Evolutionary conservation across 139 green algal genomes (phyloP).

Genomic region (Coelastrella sp.): DNA sequence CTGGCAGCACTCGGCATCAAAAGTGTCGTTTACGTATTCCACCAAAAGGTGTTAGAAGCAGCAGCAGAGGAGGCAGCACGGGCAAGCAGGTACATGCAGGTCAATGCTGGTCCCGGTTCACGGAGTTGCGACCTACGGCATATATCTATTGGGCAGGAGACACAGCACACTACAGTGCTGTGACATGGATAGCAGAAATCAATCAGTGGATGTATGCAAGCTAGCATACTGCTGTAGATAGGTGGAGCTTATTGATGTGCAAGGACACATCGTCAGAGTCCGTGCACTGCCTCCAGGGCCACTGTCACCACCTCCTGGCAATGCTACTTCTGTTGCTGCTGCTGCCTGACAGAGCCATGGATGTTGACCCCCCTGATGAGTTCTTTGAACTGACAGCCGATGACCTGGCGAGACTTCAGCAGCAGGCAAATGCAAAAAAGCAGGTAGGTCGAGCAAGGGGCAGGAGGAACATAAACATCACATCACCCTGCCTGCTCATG

Average conservation of each 20-base stretch:
- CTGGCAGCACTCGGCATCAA: conserved; percentile 12
- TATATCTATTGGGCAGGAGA: not conserved
- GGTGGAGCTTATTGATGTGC: too few relatives aligned
- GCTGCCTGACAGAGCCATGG: conserved; percentile 25
- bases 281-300: too few relatives aligned
- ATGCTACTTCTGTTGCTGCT: not conserved
- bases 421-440: conserved; percentile 24
- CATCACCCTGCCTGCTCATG: not conserved
- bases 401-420: conserved; percentile 32
- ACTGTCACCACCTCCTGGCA: not conserved
- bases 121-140: not conserved
- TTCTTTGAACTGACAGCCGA: conserved; percentile 41
- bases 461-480: not conserved
- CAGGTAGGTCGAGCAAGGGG: conserved; percentile 1
- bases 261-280: too few relatives aligned
- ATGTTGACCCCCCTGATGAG: conserved; percentile 43
- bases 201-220: too few relatives aligned
- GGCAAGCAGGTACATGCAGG: not conserved
- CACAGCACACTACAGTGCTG: not conserved
- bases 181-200: too few relatives aligned
- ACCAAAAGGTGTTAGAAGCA: conserved; percentile 26
- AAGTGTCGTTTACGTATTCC: conserved; percentile 22
- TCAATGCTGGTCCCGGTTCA: not conserved
- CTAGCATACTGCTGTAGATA: too few relatives aligned
- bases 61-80: conserved; percentile 15